phyloP scores from a whole-genome alignment of 768 basidiomycete species.

The Russula olivacea region DNA sequence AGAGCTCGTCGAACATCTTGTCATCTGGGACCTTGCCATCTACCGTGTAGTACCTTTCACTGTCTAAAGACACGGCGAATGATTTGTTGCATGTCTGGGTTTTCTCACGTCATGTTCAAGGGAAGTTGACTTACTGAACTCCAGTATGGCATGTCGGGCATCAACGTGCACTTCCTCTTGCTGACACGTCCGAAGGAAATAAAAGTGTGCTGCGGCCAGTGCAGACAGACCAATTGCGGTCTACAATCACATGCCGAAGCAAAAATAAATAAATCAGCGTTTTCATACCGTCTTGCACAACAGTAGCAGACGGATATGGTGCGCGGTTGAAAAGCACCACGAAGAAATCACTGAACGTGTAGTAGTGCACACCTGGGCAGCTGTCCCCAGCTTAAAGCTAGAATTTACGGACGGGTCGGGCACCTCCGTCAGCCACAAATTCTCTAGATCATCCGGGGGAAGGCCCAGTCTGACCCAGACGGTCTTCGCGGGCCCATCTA shows the following conservation, averaged over 20 bases:
- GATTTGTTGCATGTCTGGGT: not conserved
- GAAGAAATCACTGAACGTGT: not conserved
- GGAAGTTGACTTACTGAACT: conserved; percentile 40
- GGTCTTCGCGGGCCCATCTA: conserved; percentile 23
- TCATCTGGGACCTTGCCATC: conserved; percentile 34
- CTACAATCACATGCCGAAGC: conserved; percentile 28
- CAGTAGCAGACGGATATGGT: too few relatives aligned
- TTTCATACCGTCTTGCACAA: not conserved
- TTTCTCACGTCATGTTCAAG: too few relatives aligned
- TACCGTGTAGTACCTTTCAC: conserved; percentile 46
- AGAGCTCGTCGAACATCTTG: conserved; percentile 43
- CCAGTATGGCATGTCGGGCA: conserved; percentile 50
- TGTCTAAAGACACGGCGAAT: conserved; percentile 33
- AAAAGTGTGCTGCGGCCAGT: conserved; percentile 47
- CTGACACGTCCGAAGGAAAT: conserved; percentile 41
- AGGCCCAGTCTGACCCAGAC: conserved; percentile 42
- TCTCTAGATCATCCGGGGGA: conserved; percentile 35
- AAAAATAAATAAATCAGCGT: not conserved
- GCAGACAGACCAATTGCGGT: conserved; percentile 46
- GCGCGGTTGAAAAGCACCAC: not conserved
- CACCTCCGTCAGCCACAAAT: conserved; percentile 35
- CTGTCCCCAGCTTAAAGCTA: conserved; percentile 47
- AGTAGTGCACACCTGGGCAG: conserved; percentile 42
- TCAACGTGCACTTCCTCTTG: conserved; percentile 47
- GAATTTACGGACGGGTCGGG: conserved; percentile 45